Conservation (phyloP, 805 yeast species). For the Metschnikowia aberdeeniae region DNA sequence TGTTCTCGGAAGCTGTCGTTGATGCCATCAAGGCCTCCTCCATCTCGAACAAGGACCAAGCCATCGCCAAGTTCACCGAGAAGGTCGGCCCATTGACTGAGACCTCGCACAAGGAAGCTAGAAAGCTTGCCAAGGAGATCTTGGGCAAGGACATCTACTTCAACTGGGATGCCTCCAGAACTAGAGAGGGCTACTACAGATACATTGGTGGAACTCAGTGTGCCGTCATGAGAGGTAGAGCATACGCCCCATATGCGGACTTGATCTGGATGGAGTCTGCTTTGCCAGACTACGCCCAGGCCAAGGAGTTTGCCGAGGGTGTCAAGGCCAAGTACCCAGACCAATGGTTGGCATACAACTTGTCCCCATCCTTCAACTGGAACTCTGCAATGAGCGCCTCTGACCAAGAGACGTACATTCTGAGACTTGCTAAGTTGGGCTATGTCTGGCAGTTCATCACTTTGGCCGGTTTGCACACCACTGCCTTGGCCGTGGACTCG, state of each 20-base stretch:
- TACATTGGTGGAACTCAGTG: constrained; percentile 96
- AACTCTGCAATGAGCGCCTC: constrained; percentile 82
- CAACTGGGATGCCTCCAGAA: constrained; percentile 94
- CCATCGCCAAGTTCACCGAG: constrained; percentile 60
- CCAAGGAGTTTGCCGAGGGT: constrained; percentile 91
- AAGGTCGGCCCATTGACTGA: constrained; percentile 72
- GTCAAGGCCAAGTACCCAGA: constrained; percentile 76
- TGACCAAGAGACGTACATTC: constrained; percentile 88
- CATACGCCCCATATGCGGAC: constrained; percentile 92
- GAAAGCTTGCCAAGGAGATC: constrained; percentile 66
- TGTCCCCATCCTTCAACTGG: constrained; percentile 98
- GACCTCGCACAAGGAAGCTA: constrained; percentile 76
- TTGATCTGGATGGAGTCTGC: constrained; percentile 98
- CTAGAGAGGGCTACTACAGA: constrained; percentile 95
- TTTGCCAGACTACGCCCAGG: constrained; percentile 89
- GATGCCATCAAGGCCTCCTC: constrained; percentile 68
- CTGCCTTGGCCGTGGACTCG: constrained; percentile 85
- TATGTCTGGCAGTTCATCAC: constrained; percentile 98
- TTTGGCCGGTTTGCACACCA: constrained; percentile 93
- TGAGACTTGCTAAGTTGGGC: constrained; percentile 81
- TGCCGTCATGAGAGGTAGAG: constrained; percentile 95
- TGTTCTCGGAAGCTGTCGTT: constrained; percentile 87
- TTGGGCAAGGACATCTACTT: constrained; percentile 81
- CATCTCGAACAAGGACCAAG: constrained; percentile 55
- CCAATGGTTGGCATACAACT: constrained; percentile 95